These are phyloP conservation scores for Papilionanthe hybrid DNA, from an alignment of 116 monocot species.

Conservation along the genomic window DNA sequence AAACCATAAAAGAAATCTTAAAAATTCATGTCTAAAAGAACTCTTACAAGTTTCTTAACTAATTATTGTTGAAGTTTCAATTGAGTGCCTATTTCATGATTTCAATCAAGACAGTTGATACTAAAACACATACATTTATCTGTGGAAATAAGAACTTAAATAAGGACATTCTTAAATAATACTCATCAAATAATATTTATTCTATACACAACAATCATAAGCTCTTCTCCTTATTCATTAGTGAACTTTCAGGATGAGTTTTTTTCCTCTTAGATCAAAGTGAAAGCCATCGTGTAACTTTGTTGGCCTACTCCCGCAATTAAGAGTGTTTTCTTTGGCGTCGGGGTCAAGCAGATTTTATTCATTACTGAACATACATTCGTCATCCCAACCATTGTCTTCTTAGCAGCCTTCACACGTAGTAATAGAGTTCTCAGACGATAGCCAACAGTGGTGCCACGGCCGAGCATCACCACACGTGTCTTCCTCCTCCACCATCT, in stretches of 20 bases:
- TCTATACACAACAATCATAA: no score
- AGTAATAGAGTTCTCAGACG: background rate
- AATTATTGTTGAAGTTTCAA: no score
- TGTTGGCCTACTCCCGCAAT: background rate
- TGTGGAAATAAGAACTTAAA: no score
- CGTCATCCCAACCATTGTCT: background rate
- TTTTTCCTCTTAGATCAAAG: background rate
- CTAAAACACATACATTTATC: no score
- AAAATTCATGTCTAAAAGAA: no score
- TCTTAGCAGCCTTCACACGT: background rate
- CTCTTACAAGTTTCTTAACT: no score
- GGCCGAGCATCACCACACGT: background rate
- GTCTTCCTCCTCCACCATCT: background rate
- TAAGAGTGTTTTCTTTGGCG: background rate
- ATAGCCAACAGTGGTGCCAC: background rate
- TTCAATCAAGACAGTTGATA: no score
- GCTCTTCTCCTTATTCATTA: no score
- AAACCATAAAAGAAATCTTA: no score
- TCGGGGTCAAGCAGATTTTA: background rate
- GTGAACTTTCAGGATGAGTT: background rate
- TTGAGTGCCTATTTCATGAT: no score
- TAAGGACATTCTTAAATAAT: no score
- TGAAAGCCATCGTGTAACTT: background rate
- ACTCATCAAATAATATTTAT: no score
- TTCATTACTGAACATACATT: background rate